Evolutionary conservation across 2,329 filamentous ascomycete genomes (phyloP).

Genomic region (Sporothrix euskadiensis): DNA sequence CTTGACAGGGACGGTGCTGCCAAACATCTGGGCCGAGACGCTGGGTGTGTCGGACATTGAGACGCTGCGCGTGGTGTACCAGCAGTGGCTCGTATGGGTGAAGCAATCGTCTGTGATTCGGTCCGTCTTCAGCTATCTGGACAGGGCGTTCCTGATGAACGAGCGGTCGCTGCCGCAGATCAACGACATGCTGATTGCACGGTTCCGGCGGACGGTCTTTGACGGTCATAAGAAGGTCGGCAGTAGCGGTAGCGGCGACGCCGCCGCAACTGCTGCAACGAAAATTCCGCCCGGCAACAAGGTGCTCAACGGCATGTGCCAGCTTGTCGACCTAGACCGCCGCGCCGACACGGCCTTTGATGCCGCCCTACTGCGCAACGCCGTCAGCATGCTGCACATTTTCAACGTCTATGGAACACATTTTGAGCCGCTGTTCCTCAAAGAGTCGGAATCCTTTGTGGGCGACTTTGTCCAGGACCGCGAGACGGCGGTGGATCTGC

Average conservation of each 20-base stretch:
- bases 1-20: slow-evolving; percentile 62
- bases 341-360: slow-evolving; percentile 59
- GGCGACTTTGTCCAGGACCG: slow-evolving; percentile 67
- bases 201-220: slow-evolving; percentile 68
- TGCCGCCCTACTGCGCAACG: slow-evolving; percentile 65
- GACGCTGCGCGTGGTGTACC: slow-evolving; percentile 57
- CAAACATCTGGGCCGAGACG: slow-evolving; percentile 52
- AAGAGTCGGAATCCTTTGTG: slow-evolving; percentile 68
- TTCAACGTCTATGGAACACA: slow-evolving; percentile 74
- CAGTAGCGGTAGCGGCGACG: too few relatives aligned
- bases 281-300: slow-evolving; percentile 41
- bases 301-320: slow-evolving; percentile 64
- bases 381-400: slow-evolving; percentile 82
- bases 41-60: slow-evolving; percentile 60
- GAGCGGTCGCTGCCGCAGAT: slow-evolving; percentile 69
- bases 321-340: slow-evolving; percentile 73
- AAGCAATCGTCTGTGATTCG: slow-evolving; percentile 75
- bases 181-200: slow-evolving; percentile 74
- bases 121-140: slow-evolving; percentile 90
- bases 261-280: neutral
- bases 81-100: slow-evolving; percentile 76
- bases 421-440: slow-evolving; percentile 77
- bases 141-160: slow-evolving; percentile 82
- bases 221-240: slow-evolving; percentile 31
- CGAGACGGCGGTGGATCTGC: slow-evolving; percentile 59